These are phyloP conservation scores for Aethionema arabicum DNA, from an alignment of 345 rosid genomes.

Conservation along the genomic window DNA sequence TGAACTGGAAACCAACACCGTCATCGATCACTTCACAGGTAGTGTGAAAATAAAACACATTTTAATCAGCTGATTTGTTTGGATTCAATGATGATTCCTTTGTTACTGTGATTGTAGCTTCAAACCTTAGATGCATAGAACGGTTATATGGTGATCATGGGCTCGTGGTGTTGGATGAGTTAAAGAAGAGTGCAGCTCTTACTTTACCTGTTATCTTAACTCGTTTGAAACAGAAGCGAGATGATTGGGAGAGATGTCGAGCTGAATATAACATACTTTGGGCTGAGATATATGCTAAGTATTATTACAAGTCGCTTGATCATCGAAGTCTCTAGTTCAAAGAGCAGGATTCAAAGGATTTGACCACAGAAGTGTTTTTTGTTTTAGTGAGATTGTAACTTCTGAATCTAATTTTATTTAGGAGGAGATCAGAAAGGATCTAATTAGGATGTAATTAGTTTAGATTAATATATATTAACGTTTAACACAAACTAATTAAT, in stretches of 20 bases:
- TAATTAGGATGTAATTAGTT: too few relatives aligned
- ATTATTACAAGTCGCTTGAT: slow-evolving; percentile 82
- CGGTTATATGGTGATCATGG: slow-evolving; percentile 50
- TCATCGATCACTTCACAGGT: slow-evolving; percentile 83
- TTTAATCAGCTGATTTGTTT: slow-evolving; percentile 9
- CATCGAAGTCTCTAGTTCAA: too few relatives aligned
- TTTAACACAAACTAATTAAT: too few relatives aligned
- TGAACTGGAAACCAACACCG: slow-evolving; percentile 49
- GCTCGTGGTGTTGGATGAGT: slow-evolving; percentile 75
- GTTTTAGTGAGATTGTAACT: too few relatives aligned
- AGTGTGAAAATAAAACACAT: slow-evolving; percentile 3
- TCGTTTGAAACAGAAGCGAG: slow-evolving; percentile 86
- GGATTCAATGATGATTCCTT: background rate
- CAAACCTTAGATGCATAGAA: slow-evolving; percentile 60
- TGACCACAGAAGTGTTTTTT: too few relatives aligned
- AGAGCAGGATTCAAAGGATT: too few relatives aligned
- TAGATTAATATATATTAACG: too few relatives aligned
- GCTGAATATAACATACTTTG: too few relatives aligned
- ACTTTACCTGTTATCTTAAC: slow-evolving; percentile 77
- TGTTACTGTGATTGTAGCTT: slow-evolving; percentile 47
- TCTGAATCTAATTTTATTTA: too few relatives aligned
- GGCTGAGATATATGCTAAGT: slow-evolving; percentile 80
- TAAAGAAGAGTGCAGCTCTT: slow-evolving; percentile 58
- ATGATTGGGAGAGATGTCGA: slow-evolving; percentile 85
- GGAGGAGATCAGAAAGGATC: too few relatives aligned